phyloP scores from a whole-genome alignment of 192 early-diverging fungal species.

The Entomortierella lignicola region DNA sequence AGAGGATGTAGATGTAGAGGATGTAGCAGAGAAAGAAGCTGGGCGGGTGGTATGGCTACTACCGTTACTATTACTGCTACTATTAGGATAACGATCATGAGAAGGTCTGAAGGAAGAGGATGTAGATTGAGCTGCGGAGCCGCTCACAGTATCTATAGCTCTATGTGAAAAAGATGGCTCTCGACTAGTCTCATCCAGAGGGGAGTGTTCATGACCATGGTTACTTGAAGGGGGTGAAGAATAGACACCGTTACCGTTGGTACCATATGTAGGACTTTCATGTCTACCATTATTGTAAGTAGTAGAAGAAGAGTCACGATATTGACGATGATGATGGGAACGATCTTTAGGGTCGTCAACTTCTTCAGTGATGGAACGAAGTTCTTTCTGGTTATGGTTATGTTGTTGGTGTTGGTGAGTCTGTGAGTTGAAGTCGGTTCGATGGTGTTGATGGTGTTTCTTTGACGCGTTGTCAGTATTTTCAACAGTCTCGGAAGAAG shows the following conservation, averaged over 20 bases:
- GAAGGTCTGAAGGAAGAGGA: constrained; percentile 15
- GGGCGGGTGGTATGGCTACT: constrained; percentile 9
- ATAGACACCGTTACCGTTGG: background rate
- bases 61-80: background rate
- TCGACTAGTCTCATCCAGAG: background rate
- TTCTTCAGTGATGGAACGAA: constrained; percentile 47
- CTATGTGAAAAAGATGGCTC: constrained; percentile 1
- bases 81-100: constrained; percentile 18
- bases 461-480: background rate
- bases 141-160: constrained; percentile 6
- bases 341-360: constrained; percentile 13
- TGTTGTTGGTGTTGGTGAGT: background rate
- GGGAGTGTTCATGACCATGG: background rate
- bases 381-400: constrained; percentile 10
- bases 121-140: background rate
- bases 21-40: constrained; percentile 25
- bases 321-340: background rate
- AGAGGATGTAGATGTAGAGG: constrained; percentile 3
- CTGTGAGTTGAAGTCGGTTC: background rate
- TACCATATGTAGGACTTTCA: background rate
- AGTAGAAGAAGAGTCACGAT: background rate
- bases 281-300: background rate
- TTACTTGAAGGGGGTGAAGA: background rate
- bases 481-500: background rate
- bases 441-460: background rate